phyloP scores from a whole-genome alignment of 495 filamentous ascomycete genomes.

The Hyaloscypha finlandica region DNA sequence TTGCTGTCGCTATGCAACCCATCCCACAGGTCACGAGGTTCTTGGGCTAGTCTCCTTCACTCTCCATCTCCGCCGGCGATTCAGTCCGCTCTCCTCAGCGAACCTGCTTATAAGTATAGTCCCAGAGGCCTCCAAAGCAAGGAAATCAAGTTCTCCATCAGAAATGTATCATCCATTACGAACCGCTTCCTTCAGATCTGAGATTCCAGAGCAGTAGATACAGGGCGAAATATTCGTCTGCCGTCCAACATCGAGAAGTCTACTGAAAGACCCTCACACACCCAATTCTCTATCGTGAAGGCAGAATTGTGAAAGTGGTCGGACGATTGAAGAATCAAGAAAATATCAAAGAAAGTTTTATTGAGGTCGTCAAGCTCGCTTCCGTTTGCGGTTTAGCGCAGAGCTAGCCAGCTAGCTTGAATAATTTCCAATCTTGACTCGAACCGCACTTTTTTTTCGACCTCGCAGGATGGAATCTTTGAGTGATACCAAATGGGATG shows the following conservation, averaged over 20 bases:
- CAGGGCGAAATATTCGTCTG: conserved; percentile 74
- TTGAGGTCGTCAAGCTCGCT: conserved; percentile 11
- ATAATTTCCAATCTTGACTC: conserved; percentile 31
- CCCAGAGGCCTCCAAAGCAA: neutral
- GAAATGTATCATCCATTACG: conserved; percentile 35
- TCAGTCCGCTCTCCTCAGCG: too few species aligned
- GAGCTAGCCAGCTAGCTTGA: conserved; percentile 29
- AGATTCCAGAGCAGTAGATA: conserved; percentile 91
- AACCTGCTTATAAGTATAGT: too few species aligned
- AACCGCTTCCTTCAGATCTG: conserved; percentile 37
- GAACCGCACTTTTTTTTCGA: conserved; percentile 33
- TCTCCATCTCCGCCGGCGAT: too few species aligned
- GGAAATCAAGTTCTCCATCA: neutral
- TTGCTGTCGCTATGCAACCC: too few species aligned
- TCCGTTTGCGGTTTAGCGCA: conserved; percentile 33
- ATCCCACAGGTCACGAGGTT: too few species aligned
- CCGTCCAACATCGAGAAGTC: conserved; percentile 60
- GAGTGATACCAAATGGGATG: conserved; percentile 83
- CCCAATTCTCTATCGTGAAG: conserved; percentile 40
- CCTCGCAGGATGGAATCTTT: conserved; percentile 71
- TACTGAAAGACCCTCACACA: conserved; percentile 71
- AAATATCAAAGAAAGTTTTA: conserved; percentile 24
- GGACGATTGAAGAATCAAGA: conserved; percentile 49
- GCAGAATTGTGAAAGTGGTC: conserved; percentile 50
- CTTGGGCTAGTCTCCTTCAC: too few species aligned